Base-by-base conservation (phyloP, 75 land plant species). In the Azolla pinnata region DNA sequence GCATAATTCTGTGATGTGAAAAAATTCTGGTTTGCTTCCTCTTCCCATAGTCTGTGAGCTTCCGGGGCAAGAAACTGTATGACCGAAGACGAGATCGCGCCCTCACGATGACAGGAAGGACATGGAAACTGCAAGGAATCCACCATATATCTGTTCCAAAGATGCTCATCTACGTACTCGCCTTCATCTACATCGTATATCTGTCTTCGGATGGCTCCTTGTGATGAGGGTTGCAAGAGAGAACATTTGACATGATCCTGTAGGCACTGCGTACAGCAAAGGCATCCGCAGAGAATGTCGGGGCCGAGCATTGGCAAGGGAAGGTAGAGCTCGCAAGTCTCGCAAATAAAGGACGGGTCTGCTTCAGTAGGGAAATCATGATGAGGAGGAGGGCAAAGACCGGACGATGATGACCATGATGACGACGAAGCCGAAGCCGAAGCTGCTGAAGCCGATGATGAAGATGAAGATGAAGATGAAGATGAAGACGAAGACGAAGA, bases 11-110 rank as follows among this genome's bases (percentile, higher is more conserved):
- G 47, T 24, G 50, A 46, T 29, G 50, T 40, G 23, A 72, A 57
- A 9, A 72, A 50, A 1, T 29, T 38, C 16, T 60, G 34, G 52
- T 44, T 72, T 0, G 63, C 63, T 35, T 42, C 63, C 53, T 57
- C 75, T 51, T 72, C 75, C 68, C 68, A 65, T 40, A 19, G 31
- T 59, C 59, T 66, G 49, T 50, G 65, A 27, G 52, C 50, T 31
- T 65, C 68, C 1, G 75, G 75, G 1, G 64, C 63, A 44, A 72
- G 67, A 4, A 12, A 17, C 29, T 72, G 75, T 3, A 54, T 42
- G 0, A 26, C 29, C 1, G 63, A 47, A 29, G 62, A 57, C 4
- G 62, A 55, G 8, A 72, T 42, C 10, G 56, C 21, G n/a, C 63
- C 69, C 4, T 4, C 23, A 60, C 69, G 60, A 3, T 27, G 29